These are phyloP conservation scores for Cordyceps militaris DNA, from an alignment of 2,329 filamentous ascomycete species.

Conservation along the genomic window DNA sequence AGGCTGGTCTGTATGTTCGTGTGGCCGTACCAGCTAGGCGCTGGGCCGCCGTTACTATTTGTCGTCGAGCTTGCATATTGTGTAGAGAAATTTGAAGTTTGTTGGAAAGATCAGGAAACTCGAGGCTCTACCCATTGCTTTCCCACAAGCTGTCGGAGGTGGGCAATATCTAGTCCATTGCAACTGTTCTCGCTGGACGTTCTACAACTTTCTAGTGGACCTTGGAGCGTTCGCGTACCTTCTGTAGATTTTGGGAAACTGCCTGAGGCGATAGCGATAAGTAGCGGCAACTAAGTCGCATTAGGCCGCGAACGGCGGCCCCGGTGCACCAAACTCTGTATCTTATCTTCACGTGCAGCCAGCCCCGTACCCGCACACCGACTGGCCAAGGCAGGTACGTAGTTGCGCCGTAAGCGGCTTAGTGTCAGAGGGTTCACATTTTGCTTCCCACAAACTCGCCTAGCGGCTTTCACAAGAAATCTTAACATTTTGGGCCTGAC, in stretches of 20 bases:
- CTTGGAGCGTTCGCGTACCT: slow-evolving; percentile 34
- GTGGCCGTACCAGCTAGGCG: slow-evolving; percentile 27
- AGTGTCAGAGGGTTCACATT: slow-evolving; percentile 37
- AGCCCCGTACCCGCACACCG: slow-evolving; percentile 26
- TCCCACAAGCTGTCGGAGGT: not conserved
- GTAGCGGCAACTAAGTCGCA: not conserved
- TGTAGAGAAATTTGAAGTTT: not conserved
- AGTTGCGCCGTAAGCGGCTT: slow-evolving; percentile 23
- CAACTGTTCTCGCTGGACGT: slow-evolving; percentile 12
- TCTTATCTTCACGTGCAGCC: slow-evolving; percentile 31
- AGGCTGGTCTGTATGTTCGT: slow-evolving; percentile 24
- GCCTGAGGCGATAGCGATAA: slow-evolving; percentile 4
- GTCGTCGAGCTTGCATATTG: slow-evolving; percentile 36
- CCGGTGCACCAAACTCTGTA: slow-evolving; percentile 9
- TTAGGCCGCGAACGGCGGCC: not conserved
- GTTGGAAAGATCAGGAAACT: not conserved
- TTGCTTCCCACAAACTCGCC: slow-evolving; percentile 37
- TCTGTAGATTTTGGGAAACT: slow-evolving; percentile 22
- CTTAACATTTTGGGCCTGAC: slow-evolving; percentile 34
- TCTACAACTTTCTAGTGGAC: slow-evolving; percentile 21
- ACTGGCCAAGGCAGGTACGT: slow-evolving; percentile 16
- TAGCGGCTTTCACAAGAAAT: slow-evolving; percentile 36
- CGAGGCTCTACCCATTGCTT: not conserved
- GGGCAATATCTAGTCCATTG: slow-evolving; percentile 12
- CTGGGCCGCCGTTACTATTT: slow-evolving; percentile 32